Percentiles rank a stretch among this genome's conserved stretches.
These are phyloP conservation scores for Withania somnifera DNA, from an alignment of 305 asterid species.

Conservation along the genomic window DNA sequence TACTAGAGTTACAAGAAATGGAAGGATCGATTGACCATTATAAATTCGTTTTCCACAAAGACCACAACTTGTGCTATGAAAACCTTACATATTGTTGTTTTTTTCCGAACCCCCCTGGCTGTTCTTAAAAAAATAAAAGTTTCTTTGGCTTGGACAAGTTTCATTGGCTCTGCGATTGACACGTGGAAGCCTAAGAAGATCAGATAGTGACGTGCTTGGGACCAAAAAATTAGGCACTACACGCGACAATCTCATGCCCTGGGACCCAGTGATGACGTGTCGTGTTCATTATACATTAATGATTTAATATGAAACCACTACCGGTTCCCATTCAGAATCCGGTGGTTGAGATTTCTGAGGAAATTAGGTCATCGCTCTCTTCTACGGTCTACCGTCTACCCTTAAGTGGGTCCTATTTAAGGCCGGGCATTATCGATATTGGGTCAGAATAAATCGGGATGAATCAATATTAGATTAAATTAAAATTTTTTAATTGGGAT, in stretches of 20 bases:
- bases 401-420: not conserved
- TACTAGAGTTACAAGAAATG: not conserved
- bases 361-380: constrained; percentile 3
- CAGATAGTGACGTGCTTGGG: not conserved
- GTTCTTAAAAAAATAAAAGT: not conserved
- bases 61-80: not conserved
- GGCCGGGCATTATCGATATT: too few species aligned
- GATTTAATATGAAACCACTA: constrained; percentile 10
- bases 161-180: not conserved
- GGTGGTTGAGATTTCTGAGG: constrained; percentile 36
- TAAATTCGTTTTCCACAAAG: not conserved
- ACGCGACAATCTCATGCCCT: not conserved
- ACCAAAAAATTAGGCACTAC: not conserved
- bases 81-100: not conserved
- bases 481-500: too few species aligned
- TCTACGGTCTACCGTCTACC: too few species aligned
- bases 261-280: not conserved
- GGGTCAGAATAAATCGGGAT: too few species aligned
- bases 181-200: not conserved
- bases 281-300: not conserved
- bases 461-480: too few species aligned
- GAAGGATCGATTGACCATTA: not conserved
- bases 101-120: too few species aligned
- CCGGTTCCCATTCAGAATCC: constrained; percentile 16
- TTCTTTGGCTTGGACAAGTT: not conserved